phyloP scores from a whole-genome alignment of 176 grass and related monocot species.

The Hsuehochloa calcarea region DNA sequence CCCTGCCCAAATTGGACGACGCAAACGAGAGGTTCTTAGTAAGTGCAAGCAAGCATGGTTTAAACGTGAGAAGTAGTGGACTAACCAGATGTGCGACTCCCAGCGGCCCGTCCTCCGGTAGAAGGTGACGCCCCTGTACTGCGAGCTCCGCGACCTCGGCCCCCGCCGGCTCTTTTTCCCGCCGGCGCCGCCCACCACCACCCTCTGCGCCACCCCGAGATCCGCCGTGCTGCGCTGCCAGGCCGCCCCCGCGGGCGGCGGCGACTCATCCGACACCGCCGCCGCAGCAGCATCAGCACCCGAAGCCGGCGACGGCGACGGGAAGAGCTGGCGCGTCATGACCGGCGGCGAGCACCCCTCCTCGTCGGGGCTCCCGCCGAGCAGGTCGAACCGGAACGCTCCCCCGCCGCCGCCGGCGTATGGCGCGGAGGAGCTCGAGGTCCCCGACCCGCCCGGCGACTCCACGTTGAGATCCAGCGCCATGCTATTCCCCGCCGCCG shows the following conservation, averaged over 20 bases:
- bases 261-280: background rate
- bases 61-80: background rate
- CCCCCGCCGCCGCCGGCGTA: background rate
- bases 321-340: slow-evolving; percentile 72
- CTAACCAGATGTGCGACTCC: slow-evolving; percentile 96
- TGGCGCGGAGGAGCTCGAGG: slow-evolving; percentile 35
- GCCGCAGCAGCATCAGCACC: background rate
- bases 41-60: background rate
- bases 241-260: background rate
- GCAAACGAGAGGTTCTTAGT: slow-evolving; percentile 33
- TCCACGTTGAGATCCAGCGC: slow-evolving; percentile 84
- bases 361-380: slow-evolving; percentile 36
- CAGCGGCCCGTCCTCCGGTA: slow-evolving; percentile 84
- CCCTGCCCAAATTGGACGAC: slow-evolving; percentile 48
- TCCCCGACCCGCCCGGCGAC: slow-evolving; percentile 37
- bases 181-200: background rate
- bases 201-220: background rate
- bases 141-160: slow-evolving; percentile 82
- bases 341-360: slow-evolving; percentile 30
- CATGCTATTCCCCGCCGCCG: slow-evolving; percentile 12
- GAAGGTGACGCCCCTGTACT: slow-evolving; percentile 93
- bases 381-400: slow-evolving; percentile 45
- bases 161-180: slow-evolving; percentile 85
- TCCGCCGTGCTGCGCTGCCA: slow-evolving; percentile 10
- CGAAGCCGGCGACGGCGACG: background rate